phyloP scores from a whole-genome alignment of 495 filamentous ascomycete species.

The Penicillium nucicola region DNA sequence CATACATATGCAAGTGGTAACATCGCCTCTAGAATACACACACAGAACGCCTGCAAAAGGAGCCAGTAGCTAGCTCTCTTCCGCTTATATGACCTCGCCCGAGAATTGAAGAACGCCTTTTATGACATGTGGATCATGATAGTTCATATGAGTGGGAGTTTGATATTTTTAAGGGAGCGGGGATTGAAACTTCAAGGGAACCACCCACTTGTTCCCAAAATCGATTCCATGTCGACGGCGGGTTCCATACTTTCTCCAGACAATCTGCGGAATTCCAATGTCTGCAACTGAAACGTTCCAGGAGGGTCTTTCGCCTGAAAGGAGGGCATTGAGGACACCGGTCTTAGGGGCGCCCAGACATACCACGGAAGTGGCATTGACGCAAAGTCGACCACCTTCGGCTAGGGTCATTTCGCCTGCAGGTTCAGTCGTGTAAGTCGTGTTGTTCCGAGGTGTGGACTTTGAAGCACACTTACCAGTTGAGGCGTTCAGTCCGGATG shows the following conservation, averaged over 20 bases:
- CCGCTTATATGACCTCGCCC: neutral
- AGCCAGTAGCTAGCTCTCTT: neutral
- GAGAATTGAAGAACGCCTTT: slow-evolving; percentile 3
- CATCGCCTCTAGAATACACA: neutral
- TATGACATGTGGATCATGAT: slow-evolving; percentile 5
- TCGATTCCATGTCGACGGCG: slow-evolving; percentile 75
- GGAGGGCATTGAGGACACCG: slow-evolving; percentile 70
- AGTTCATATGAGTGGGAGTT: neutral
- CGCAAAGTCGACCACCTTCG: slow-evolving; percentile 70
- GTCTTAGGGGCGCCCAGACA: slow-evolving; percentile 80
- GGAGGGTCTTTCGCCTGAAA: slow-evolving; percentile 49
- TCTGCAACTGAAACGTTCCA: slow-evolving; percentile 84
- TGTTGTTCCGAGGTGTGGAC: slow-evolving; percentile 20
- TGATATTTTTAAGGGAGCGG: slow-evolving; percentile 1
- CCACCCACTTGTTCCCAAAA: slow-evolving; percentile 82
- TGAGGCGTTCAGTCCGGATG: slow-evolving; percentile 78
- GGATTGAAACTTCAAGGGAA: slow-evolving; percentile 43
- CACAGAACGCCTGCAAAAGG: neutral
- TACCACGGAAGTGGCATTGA: slow-evolving; percentile 73
- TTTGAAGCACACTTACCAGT: slow-evolving; percentile 51
- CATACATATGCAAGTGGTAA: slow-evolving; percentile 6
- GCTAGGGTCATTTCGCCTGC: slow-evolving; percentile 48
- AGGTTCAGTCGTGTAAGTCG: slow-evolving; percentile 3
- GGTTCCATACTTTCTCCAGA: slow-evolving; percentile 84
- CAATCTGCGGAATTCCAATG: slow-evolving; percentile 74